Evolutionary conservation across 441 rosid species (phyloP).

Genomic region (Adansonia madagascariensis): DNA sequence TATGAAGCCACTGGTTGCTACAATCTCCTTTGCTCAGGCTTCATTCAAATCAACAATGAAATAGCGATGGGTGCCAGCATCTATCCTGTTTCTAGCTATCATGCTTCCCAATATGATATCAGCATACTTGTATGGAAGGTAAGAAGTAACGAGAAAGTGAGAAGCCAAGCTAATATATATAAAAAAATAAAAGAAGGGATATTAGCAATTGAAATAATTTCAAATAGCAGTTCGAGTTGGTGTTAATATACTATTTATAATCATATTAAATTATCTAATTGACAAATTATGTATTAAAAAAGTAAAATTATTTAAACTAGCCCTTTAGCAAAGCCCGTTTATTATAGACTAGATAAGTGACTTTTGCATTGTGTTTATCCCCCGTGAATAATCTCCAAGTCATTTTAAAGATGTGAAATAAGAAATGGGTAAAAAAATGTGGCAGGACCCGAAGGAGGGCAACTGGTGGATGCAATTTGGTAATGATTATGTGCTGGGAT

Average conservation of each 20-base stretch:
- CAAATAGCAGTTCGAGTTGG: too few relatives aligned
- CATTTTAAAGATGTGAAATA: background rate
- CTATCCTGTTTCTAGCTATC: slow-evolving; percentile 46
- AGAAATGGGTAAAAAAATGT: slow-evolving; percentile 4
- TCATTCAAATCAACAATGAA: slow-evolving; percentile 57
- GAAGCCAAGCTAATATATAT: background rate
- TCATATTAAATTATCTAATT: too few relatives aligned
- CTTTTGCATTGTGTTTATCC: too few relatives aligned
- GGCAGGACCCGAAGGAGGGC: slow-evolving; percentile 41
- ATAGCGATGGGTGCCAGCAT: slow-evolving; percentile 66
- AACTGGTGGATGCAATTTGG: slow-evolving; percentile 35
- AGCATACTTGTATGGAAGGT: slow-evolving; percentile 65
- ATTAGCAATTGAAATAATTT: too few relatives aligned
- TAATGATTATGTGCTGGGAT: slow-evolving; percentile 50
- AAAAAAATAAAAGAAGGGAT: background rate
- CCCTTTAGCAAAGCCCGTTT: too few relatives aligned
- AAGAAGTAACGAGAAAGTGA: slow-evolving; percentile 16
- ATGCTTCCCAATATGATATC: slow-evolving; percentile 48
- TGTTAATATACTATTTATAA: too few relatives aligned
- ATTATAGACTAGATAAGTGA: too few relatives aligned
- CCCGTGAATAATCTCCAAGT: background rate
- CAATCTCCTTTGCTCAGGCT: slow-evolving; percentile 63
- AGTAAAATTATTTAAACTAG: too few relatives aligned
- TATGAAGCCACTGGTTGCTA: slow-evolving; percentile 67
- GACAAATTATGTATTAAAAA: too few relatives aligned